Conservation (phyloP, 306 rosid species). For the Glycine soja region DNA sequence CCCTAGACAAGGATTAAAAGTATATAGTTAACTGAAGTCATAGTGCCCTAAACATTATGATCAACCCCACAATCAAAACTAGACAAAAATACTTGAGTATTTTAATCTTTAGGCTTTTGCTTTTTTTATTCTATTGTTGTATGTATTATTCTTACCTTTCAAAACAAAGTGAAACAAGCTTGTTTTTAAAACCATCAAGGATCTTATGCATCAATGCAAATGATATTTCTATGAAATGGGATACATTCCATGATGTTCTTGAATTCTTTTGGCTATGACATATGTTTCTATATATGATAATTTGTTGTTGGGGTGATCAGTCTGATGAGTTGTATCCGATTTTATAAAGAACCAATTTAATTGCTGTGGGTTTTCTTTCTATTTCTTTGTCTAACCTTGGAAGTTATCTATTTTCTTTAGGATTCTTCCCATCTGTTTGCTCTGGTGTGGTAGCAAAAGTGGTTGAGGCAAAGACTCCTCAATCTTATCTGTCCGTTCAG, state of each 20-base stretch:
- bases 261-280: slow-evolving; percentile 1
- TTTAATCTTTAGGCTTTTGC: background rate
- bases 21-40: slow-evolving; percentile 2
- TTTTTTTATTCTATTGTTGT: slow-evolving; percentile 1
- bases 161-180: slow-evolving; percentile 15
- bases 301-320: slow-evolving; percentile 11
- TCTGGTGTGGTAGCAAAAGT: slow-evolving; percentile 91
- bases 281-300: slow-evolving; percentile 18
- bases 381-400: slow-evolving; percentile 38
- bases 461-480: slow-evolving; percentile 69
- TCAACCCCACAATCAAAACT: no score
- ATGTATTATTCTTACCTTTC: slow-evolving; percentile 1
- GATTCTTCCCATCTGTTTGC: slow-evolving; percentile 82
- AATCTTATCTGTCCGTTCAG: slow-evolving; percentile 57
- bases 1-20: background rate
- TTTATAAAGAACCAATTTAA: background rate
- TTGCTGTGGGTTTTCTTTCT: slow-evolving; percentile 9
- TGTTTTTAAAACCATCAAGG: slow-evolving; percentile 2
- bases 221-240: slow-evolving; percentile 11
- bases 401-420: slow-evolving; percentile 49
- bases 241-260: background rate
- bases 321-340: background rate
- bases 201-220: slow-evolving; percentile 24
- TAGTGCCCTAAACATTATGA: background rate
- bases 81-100: no score